Base-by-base conservation (phyloP, 2,329 filamentous ascomycete genomes). In the Penicillium hesseltinei region DNA sequence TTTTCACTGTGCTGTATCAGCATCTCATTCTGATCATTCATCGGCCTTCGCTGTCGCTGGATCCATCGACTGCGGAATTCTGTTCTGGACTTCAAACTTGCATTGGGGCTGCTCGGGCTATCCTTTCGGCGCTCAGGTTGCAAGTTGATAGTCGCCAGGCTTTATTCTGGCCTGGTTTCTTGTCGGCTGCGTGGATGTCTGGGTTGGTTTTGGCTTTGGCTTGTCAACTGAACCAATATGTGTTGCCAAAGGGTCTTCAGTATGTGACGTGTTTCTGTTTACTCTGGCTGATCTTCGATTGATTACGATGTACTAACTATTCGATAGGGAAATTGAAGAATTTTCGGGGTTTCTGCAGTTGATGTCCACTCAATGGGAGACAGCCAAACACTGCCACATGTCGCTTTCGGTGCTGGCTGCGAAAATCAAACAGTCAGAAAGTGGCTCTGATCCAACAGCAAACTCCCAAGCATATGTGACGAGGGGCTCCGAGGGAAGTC, bases 1-100 rank as follows among this genome's bases (percentile, higher is more conserved):
- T 76, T 51, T 77, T 77, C 62, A 75, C 73, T 39, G 66, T 76
- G n/a, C 65, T 76, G 8, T 77, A 76, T 50, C 73, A 77, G 49
- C 74, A 76, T 49, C 68, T 77, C 5, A 69, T 76, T 46, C 64
- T 77, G 40, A 67, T 76, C 11, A 73, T 77, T 53, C 71, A 75
- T 55, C 71, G 75, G 8, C 75, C 75, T 17, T 70, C 69, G 8
- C 60, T 77, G n/a, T 76, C 73, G 21, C 68, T 76, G 15, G 67
- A 71, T 39, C 71, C 74, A 6, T 68, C 67, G 2, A 73, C 72
- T 1, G 69, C 75, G 0, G 73, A 75, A 54, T 77, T 77, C 50
- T 73, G 72, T 40, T 76, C 75, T 17, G 73, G 71, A 4, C 57
- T 77, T 9, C 74, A 76, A 55, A 74, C 73, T 25, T 77, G 74